Conservation (phyloP, 305 asterid species). For the Fraxinus sp. region DNA sequence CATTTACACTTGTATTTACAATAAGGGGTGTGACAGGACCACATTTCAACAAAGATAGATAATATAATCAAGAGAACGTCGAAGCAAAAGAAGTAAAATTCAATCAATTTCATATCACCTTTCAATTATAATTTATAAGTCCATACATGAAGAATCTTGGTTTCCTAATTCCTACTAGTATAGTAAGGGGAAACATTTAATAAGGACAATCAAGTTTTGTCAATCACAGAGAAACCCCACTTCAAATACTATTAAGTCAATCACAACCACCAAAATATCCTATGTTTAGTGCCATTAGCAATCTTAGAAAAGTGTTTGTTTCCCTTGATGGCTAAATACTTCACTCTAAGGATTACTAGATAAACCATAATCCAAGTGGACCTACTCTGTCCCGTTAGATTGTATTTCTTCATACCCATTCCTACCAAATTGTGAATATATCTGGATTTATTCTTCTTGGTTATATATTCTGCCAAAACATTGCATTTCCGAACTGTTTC, state of each 20-base stretch:
- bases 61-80: not conserved
- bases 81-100: not conserved
- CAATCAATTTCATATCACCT: not conserved
- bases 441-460: not conserved
- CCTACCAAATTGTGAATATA: not conserved
- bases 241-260: not conserved
- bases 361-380: not conserved
- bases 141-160: not conserved
- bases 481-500: not conserved
- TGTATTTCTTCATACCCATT: not conserved
- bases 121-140: not conserved
- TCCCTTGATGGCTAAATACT: not conserved
- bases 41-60: not conserved
- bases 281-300: not conserved
- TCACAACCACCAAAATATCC: not conserved
- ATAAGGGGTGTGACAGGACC: not conserved
- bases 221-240: not conserved
- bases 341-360: not conserved
- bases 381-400: not conserved
- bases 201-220: not conserved
- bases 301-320: not conserved
- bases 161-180: not conserved
- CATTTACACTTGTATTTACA: not conserved
- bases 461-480: not conserved
- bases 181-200: not conserved